These are phyloP conservation scores for Clitoria ternatea DNA, from an alignment of 306 rosid species.

Conservation along the genomic window DNA sequence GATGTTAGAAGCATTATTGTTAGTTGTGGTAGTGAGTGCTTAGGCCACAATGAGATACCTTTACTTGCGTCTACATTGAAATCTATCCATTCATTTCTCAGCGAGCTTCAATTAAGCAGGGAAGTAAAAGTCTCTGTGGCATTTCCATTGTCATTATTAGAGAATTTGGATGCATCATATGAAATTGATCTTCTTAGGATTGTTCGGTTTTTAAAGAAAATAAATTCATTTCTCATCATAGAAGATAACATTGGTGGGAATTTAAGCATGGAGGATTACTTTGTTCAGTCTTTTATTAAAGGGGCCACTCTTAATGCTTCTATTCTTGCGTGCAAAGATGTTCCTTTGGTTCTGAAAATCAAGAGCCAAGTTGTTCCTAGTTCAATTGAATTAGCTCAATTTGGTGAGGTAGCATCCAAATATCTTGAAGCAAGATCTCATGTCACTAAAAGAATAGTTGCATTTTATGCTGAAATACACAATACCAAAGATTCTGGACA, in stretches of 20 bases:
- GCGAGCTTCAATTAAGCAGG: conserved; percentile 19
- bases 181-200: conserved; percentile 32
- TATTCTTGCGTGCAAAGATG: conserved; percentile 36
- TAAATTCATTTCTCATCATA: conserved; percentile 37
- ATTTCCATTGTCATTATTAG: conserved; percentile 45
- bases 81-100: conserved; percentile 38
- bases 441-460: conserved; percentile 32
- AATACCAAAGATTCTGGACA: conserved; percentile 29
- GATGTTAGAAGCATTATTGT: conserved; percentile 40
- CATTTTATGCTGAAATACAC: conserved; percentile 34
- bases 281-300: conserved; percentile 35
- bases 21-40: conserved; percentile 26
- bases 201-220: conserved; percentile 31
- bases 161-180: conserved; percentile 27
- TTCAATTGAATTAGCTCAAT: conserved; percentile 38
- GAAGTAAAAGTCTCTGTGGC: conserved; percentile 44
- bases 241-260: conserved; percentile 39
- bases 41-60: conserved; percentile 30
- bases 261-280: conserved; percentile 29
- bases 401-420: conserved; percentile 27
- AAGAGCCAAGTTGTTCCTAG: conserved; percentile 32
- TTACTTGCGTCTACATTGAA: conserved; percentile 29
- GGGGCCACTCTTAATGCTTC: conserved; percentile 33
- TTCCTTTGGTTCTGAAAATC: conserved; percentile 47
- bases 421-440: conserved; percentile 38